Conservation (phyloP, 768 basidiomycete species). For the Collybia nuda region DNA sequence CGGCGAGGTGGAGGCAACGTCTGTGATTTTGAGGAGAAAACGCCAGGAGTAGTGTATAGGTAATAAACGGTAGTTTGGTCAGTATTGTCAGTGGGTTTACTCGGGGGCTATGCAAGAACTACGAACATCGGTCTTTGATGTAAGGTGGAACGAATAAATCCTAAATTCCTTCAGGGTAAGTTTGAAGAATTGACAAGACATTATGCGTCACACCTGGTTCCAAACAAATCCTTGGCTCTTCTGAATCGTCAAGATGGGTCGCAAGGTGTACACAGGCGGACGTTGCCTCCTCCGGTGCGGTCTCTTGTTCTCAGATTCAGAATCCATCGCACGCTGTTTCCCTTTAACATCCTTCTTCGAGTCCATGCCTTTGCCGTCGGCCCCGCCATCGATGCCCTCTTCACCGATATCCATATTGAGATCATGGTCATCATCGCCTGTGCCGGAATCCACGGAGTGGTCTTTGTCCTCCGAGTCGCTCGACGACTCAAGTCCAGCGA, state of each 20-base stretch:
- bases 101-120: constrained; percentile 16
- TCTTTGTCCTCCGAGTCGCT: constrained; percentile 36
- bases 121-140: constrained; percentile 88
- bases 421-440: constrained; percentile 34
- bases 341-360: constrained; percentile 69
- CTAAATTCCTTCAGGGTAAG: constrained; percentile 30
- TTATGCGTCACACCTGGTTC: constrained; percentile 69
- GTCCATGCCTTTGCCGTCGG: constrained; percentile 35
- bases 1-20: constrained; percentile 82
- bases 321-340: constrained; percentile 77
- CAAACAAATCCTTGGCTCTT: constrained; percentile 87
- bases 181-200: constrained; percentile 1
- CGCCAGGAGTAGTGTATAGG: constrained; percentile 6
- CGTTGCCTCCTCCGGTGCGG: constrained; percentile 55
- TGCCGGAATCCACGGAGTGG: constrained; percentile 17
- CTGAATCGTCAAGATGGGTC: constrained; percentile 86
- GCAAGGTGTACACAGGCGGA: constrained; percentile 57
- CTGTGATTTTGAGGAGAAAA: constrained; percentile 33
- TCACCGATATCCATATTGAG: constrained; percentile 60
- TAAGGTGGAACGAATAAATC: constrained; percentile 87
- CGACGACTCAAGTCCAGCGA: constrained; percentile 8
- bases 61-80: constrained; percentile 9
- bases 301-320: constrained; percentile 54
- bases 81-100: constrained; percentile 15
- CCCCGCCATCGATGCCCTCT: constrained; percentile 30